Conservation (phyloP, 768 basidiomycete species). For the Tulasnella sp. region DNA sequence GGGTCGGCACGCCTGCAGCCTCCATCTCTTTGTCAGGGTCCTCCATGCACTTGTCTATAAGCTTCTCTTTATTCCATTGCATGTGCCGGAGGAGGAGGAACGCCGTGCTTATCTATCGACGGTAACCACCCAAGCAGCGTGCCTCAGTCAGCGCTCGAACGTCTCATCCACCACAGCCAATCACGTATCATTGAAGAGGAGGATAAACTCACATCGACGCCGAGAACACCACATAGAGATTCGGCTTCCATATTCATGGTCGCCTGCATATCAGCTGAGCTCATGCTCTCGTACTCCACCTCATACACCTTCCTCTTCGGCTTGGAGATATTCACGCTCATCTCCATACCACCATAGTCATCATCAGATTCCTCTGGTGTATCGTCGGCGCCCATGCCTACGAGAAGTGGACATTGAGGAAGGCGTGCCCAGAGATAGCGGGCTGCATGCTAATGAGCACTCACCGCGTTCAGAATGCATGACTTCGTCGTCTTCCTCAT, state of each 20-base stretch:
- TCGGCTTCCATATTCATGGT: conserved; percentile 71
- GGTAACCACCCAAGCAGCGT: neutral
- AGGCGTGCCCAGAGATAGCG: neutral
- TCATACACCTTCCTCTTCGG: conserved; percentile 65
- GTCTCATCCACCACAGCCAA: neutral
- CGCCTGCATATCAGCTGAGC: conserved; percentile 60
- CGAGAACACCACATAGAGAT: conserved; percentile 80
- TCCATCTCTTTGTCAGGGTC: conserved; percentile 60
- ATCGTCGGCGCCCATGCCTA: conserved; percentile 44
- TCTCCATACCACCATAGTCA: conserved; percentile 16
- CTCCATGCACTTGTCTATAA: conserved; percentile 97
- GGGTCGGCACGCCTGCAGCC: conserved; percentile 52
- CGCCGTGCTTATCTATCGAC: conserved; percentile 50
- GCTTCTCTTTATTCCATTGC: conserved; percentile 91
- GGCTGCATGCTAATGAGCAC: conserved; percentile 15
- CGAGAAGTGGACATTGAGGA: neutral
- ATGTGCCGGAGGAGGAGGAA: conserved; percentile 70
- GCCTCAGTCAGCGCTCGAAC: conserved; percentile 4
- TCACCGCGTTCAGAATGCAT: conserved; percentile 16
- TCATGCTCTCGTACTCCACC: conserved; percentile 71
- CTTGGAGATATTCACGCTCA: conserved; percentile 39
- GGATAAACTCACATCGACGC: conserved; percentile 66
- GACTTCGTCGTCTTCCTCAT: conserved; percentile 13
- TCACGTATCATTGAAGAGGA: neutral
- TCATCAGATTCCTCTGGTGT: conserved; percentile 34